These are phyloP conservation scores for Chaetomium olivaceum DNA, from an alignment of 2,329 filamentous ascomycete species.

Conservation along the genomic window DNA sequence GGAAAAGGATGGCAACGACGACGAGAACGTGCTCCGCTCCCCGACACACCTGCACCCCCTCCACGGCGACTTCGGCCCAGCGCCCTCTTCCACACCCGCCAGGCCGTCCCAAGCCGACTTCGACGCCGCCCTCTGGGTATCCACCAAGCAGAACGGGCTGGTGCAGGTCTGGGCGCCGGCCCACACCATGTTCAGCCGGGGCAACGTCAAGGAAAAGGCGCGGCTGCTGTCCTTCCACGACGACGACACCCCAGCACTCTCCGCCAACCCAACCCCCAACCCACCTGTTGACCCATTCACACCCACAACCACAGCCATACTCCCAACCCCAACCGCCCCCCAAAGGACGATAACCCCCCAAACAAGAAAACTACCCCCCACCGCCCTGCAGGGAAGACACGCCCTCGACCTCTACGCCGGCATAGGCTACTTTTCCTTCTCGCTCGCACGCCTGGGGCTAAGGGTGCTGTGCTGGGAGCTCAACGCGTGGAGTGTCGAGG, in stretches of 20 bases:
- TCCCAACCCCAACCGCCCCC: not conserved
- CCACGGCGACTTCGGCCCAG: conserved; percentile 69
- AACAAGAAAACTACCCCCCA: not conserved
- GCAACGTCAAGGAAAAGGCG: conserved; percentile 87
- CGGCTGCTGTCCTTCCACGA: conserved; percentile 61
- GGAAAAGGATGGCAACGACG: not conserved
- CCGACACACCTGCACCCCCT: conserved; percentile 71
- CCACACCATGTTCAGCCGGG: conserved; percentile 92
- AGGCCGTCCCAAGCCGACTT: conserved; percentile 55
- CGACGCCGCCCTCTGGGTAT: conserved; percentile 72
- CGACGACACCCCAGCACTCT: not conserved
- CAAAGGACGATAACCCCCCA: not conserved
- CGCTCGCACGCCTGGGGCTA: conserved; percentile 71
- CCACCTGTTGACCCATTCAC: not conserved
- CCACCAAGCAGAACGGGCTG: conserved; percentile 75
- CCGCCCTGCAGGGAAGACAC: conserved; percentile 42
- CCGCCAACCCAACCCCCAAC: conserved; percentile 26
- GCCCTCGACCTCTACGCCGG: conserved; percentile 86
- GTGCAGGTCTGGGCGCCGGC: conserved; percentile 82
- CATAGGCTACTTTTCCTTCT: conserved; percentile 92
- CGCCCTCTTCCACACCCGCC: conserved; percentile 37
- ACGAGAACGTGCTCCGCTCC: conserved; percentile 67
- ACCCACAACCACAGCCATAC: not conserved
- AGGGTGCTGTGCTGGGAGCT: conserved; percentile 85
- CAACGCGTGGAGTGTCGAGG: conserved; percentile 86